phyloP scores from a whole-genome alignment of 495 filamentous ascomycete species.

The Margaritispora aquatica region DNA sequence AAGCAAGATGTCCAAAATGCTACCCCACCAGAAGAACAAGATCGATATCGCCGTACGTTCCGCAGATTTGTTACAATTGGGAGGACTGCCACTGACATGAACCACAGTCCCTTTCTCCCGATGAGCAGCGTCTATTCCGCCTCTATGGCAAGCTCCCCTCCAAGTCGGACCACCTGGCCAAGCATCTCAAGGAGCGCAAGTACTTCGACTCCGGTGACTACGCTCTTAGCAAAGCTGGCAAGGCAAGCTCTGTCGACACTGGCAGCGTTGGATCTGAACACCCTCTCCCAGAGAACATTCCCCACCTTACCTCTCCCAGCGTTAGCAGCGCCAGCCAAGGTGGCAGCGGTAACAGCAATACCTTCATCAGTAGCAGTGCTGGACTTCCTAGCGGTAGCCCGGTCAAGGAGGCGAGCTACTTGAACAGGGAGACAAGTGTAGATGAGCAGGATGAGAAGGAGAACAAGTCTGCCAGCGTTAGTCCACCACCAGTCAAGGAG shows the following conservation, averaged over 20 bases:
- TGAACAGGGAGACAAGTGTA: constrained; percentile 69
- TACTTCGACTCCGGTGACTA: constrained; percentile 99
- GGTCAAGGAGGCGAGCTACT: constrained; percentile 78
- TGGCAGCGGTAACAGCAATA: constrained; percentile 35
- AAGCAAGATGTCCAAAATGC: constrained; percentile 49
- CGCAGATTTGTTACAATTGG: constrained; percentile 1
- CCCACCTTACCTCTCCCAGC: constrained; percentile 72
- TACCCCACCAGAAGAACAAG: constrained; percentile 96
- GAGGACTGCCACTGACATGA: constrained; percentile 9
- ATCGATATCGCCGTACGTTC: constrained; percentile 82
- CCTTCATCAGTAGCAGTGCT: constrained; percentile 20
- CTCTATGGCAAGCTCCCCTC: constrained; percentile 95
- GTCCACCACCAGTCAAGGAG: constrained; percentile 42
- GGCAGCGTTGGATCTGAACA: constrained; percentile 91
- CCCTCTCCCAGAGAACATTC: constrained; percentile 93
- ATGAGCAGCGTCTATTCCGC: constrained; percentile 92
- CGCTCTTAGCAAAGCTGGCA: constrained; percentile 96
- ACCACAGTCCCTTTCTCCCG: constrained; percentile 73
- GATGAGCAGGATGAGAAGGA: constrained; percentile 51
- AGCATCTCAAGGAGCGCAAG: constrained; percentile 84
- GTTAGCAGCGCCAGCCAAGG: constrained; percentile 38
- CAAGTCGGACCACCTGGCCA: constrained; percentile 93
- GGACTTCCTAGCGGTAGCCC: constrained; percentile 60
- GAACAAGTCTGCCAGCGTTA: constrained; percentile 28
- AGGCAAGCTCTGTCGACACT: constrained; percentile 88